Conservation (phyloP, 2,329 filamentous ascomycete genomes). For the Neoascochyta sp. region DNA sequence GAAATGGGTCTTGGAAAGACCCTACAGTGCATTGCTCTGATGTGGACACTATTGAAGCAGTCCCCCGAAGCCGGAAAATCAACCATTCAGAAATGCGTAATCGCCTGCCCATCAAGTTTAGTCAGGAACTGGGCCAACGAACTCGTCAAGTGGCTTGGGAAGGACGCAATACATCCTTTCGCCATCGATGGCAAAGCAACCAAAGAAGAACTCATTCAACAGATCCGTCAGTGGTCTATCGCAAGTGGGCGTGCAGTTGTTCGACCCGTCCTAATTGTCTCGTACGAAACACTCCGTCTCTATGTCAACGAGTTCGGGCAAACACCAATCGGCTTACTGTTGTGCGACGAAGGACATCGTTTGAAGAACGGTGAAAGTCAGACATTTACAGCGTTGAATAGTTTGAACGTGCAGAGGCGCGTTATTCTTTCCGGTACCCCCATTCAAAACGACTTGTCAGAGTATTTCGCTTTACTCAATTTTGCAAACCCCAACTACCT, state of each 20-base stretch:
- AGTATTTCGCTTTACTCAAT: slow-evolving; percentile 93
- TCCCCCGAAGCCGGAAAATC: slow-evolving; percentile 90
- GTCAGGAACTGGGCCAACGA: slow-evolving; percentile 99
- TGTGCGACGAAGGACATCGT: slow-evolving; percentile 95
- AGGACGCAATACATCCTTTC: slow-evolving; percentile 86
- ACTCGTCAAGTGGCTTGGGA: slow-evolving; percentile 90
- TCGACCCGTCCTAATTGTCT: slow-evolving; percentile 92
- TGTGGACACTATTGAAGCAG: slow-evolving; percentile 96
- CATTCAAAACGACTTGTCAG: slow-evolving; percentile 97
- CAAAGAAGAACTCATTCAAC: slow-evolving; percentile 85
- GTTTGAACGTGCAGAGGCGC: slow-evolving; percentile 80
- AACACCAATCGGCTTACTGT: slow-evolving; percentile 83
- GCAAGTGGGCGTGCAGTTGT: slow-evolving; percentile 85
- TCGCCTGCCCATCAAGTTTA: slow-evolving; percentile 92
- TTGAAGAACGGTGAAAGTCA: slow-evolving; percentile 96
- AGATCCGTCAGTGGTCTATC: slow-evolving; percentile 93
- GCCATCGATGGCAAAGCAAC: slow-evolving; percentile 95
- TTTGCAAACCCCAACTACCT: slow-evolving; percentile 94
- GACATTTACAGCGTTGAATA: slow-evolving; percentile 88
- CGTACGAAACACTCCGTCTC: slow-evolving; percentile 89
- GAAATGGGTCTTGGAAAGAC: slow-evolving; percentile 99
- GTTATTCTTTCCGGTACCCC: slow-evolving; percentile 96
- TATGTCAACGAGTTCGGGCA: slow-evolving; percentile 88
- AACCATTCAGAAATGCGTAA: slow-evolving; percentile 94
- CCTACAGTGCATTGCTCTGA: slow-evolving; percentile 89